Evolutionary conservation across 768 basidiomycete genomes (phyloP), one percentile per base, ranked within the genome.

Genomic region (Xerocomus brunneocitrinus): DNA sequence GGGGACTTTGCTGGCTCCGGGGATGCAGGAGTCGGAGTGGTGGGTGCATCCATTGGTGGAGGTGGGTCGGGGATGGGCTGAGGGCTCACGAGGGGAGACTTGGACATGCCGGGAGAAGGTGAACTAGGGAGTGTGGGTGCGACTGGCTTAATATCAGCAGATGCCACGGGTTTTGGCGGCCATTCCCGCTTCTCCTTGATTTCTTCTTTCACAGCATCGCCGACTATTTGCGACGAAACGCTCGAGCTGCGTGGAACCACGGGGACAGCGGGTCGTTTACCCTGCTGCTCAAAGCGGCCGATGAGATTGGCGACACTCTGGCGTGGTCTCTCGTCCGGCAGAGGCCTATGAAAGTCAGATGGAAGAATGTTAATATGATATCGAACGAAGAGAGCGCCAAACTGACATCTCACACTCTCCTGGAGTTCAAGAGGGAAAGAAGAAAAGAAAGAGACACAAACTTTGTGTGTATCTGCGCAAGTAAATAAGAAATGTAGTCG

Each of bases 271-370:
- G 77, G 65, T 47, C 82, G 81, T 67, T 89, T 91, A 52, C 78
- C 83, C 72, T 89, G 85, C 61, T 81, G 87, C 69, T 93, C 91
- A 60, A 93, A 93, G 54, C 87, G 81, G 48, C 91, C 91, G 64
- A 93, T 93, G 72, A 93, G 85, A 67, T 91, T 93, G 58, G 91
- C 91, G 45, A 93, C 91, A 62, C 86, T 89, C 67, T 81, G 82
- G 55, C 91, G 86, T 46, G 90, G 89, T 65, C 87, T 81, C 73
- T 93, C 91, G 77, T 92, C 90, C 70, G 91, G 89, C 57, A 91
- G 73, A 51, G 87, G 86, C 90, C 89, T 91, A 64, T 57, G 60
- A 57, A 25, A 39, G 41, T 40, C 10, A 16, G 27, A 43, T 8
- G 42, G 27, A 28, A 16, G 39, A 14, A 27, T 7, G 53, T 70